Percentiles rank a stretch among this genome's conserved stretches.
These are phyloP conservation scores for Rachicladosporium sp. DNA, from an alignment of 2,329 filamentous ascomycete genomes.

Conservation along the genomic window DNA sequence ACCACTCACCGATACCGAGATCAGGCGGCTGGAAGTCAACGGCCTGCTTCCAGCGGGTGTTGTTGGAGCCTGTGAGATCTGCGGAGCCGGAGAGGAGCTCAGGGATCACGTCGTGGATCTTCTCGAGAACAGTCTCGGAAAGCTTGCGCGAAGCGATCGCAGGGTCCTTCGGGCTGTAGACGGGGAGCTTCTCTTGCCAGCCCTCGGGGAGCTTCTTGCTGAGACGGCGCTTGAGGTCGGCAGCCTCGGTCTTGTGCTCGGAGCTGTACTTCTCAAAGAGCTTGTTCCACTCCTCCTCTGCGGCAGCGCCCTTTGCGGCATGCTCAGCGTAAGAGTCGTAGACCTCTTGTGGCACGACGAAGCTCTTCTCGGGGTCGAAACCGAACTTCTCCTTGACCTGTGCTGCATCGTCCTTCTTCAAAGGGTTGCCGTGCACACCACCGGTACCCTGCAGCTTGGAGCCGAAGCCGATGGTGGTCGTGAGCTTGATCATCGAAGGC, in stretches of 20 bases:
- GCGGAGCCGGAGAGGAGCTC: constrained; percentile 93
- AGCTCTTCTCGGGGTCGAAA: constrained; percentile 88
- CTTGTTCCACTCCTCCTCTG: constrained; percentile 91
- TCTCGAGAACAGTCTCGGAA: constrained; percentile 83
- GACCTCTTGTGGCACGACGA: constrained; percentile 86
- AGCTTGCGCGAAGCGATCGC: constrained; percentile 91
- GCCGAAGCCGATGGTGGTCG: constrained; percentile 93
- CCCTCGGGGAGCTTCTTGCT: constrained; percentile 78
- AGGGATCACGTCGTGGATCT: constrained; percentile 69
- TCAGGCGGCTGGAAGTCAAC: constrained; percentile 92
- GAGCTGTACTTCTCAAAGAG: constrained; percentile 75
- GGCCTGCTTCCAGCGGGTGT: constrained; percentile 95
- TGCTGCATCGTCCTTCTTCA: constrained; percentile 90
- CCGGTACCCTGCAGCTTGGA: constrained; percentile 87
- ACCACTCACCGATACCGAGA: constrained; percentile 75
- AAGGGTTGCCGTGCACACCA: constrained; percentile 88
- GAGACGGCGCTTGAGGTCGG: constrained; percentile 70
- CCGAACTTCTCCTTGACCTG: constrained; percentile 90
- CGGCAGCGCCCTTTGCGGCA: constrained; percentile 71
- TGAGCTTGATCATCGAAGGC: constrained; percentile 92
- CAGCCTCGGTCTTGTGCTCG: constrained; percentile 65
- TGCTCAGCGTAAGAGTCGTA: constrained; percentile 85
- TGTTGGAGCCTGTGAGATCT: constrained; percentile 95
- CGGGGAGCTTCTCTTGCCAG: constrained; percentile 88
- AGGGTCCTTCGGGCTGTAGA: constrained; percentile 74